phyloP scores from a whole-genome alignment of 352 stramenopile genomes.

The Globisporangium recalcitrans region DNA sequence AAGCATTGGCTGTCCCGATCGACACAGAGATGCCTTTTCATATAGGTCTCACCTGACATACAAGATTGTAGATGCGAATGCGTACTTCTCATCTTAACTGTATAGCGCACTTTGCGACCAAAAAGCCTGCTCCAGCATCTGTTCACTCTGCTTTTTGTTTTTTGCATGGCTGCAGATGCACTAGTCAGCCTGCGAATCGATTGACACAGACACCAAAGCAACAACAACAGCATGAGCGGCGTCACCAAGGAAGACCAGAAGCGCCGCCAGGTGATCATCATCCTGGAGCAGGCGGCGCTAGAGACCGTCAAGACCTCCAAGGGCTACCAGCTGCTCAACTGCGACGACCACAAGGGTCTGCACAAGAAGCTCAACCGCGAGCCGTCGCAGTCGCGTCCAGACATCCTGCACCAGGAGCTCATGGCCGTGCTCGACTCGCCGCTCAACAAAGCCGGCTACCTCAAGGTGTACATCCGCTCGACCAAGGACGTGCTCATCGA shows the following conservation, averaged over 20 bases:
- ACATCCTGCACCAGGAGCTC: constrained; percentile 99
- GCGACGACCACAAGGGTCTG: constrained; percentile 97
- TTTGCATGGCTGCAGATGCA: neutral
- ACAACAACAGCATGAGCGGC: constrained; percentile 23
- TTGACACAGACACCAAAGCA: neutral
- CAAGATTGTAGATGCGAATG: neutral
- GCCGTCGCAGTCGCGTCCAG: constrained; percentile 94
- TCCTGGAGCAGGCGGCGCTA: constrained; percentile 97
- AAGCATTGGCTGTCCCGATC: constrained; percentile 8
- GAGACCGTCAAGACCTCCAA: constrained; percentile 99
- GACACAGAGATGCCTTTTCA: neutral
- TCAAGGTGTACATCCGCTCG: constrained; percentile 98
- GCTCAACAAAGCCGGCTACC: constrained; percentile 97
- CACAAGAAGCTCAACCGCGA: constrained; percentile 96
- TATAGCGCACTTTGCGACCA: neutral
- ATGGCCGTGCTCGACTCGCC: constrained; percentile 98
- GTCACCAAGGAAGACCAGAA: constrained; percentile 67
- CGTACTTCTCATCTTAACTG: neutral
- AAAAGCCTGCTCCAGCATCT: neutral
- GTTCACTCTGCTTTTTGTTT: neutral
- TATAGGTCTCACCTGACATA: neutral
- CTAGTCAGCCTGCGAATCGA: neutral
- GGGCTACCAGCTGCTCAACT: constrained; percentile 99
- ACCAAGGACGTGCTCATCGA: constrained; percentile 97
- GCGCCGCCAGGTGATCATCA: constrained; percentile 92